A percentile compares a stretch with the other conserved stretches of the same genome.
Conservation (phyloP, 768 basidiomycete genomes). For the Tricholoma matsutake region DNA sequence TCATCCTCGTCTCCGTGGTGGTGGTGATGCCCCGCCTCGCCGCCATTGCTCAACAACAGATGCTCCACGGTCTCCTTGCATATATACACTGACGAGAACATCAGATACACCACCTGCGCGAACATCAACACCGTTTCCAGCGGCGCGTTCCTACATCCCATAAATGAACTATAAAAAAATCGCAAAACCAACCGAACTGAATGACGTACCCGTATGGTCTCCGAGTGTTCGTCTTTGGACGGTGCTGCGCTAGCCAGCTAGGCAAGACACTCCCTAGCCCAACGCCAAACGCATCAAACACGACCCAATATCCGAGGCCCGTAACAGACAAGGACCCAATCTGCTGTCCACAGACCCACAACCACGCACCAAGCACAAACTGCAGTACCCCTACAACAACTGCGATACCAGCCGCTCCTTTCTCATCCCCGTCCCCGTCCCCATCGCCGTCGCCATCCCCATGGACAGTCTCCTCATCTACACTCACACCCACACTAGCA, state of each 20-base stretch:
- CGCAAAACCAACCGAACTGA: neutral
- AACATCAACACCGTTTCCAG: slow-evolving; percentile 74
- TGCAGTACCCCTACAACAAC: slow-evolving; percentile 35
- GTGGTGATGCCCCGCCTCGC: slow-evolving; percentile 56
- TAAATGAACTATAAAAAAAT: no score
- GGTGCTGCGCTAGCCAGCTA: slow-evolving; percentile 30
- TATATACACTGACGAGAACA: slow-evolving; percentile 93
- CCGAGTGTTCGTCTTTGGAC: slow-evolving; percentile 41
- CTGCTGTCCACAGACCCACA: slow-evolving; percentile 91
- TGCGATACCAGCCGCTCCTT: neutral
- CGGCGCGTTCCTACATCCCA: slow-evolving; percentile 51
- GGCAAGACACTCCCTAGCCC: slow-evolving; percentile 47
- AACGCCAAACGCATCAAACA: slow-evolving; percentile 90
- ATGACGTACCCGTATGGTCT: slow-evolving; percentile 48
- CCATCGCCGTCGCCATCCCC: neutral
- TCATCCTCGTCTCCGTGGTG: slow-evolving; percentile 59
- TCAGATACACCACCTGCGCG: slow-evolving; percentile 87
- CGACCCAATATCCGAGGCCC: slow-evolving; percentile 93
- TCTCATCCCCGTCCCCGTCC: neutral
- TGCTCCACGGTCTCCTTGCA: slow-evolving; percentile 98
- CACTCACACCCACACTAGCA: neutral
- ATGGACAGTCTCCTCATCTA: neutral
- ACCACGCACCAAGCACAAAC: slow-evolving; percentile 62
- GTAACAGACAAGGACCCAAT: slow-evolving; percentile 84
- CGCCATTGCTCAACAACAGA: slow-evolving; percentile 64